Conservation (phyloP, 2,329 filamentous ascomycete genomes). For the Epichloe scottii region DNA sequence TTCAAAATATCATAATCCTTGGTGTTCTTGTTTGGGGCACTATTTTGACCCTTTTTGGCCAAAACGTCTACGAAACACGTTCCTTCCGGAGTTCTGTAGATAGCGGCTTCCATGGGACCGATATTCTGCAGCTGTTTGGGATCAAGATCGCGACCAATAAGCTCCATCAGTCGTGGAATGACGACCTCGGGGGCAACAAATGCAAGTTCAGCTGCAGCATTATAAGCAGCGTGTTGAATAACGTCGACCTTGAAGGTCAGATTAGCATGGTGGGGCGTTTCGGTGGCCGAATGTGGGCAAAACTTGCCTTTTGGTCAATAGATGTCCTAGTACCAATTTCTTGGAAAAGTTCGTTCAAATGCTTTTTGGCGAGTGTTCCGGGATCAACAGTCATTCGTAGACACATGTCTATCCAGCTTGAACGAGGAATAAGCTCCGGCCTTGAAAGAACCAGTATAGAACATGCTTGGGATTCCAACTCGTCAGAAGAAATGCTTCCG, state of each 20-base stretch:
- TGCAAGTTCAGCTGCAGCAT: conserved; percentile 77
- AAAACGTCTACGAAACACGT: conserved; percentile 84
- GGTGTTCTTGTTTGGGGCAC: conserved; percentile 69
- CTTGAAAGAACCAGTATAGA: conserved; percentile 67
- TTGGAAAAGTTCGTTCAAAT: conserved; percentile 51
- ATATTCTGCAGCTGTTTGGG: conserved; percentile 55
- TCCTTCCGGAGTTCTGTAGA: conserved; percentile 82
- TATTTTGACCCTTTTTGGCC: conserved; percentile 61
- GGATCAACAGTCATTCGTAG: conserved; percentile 73
- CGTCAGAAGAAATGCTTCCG: conserved; percentile 29
- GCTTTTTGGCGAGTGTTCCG: conserved; percentile 56
- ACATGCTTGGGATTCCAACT: conserved; percentile 59
- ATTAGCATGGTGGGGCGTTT: conserved; percentile 2
- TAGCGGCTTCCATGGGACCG: conserved; percentile 80
- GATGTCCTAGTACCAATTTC: conserved; percentile 46
- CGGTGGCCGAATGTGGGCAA: background rate
- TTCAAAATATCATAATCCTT: conserved; percentile 95
- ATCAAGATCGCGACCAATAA: conserved; percentile 64
- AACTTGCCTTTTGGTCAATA: conserved; percentile 37
- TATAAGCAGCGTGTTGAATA: conserved; percentile 61
- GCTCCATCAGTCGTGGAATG: conserved; percentile 60
- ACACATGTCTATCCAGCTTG: conserved; percentile 83
- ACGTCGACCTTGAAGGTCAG: conserved; percentile 14
- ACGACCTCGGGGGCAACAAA: conserved; percentile 83
- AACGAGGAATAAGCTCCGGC: conserved; percentile 60